A percentile compares a stretch with the other conserved stretches of the same genome.
phyloP scores from a whole-genome alignment of 345 rosid genomes.

The Murraya koenigii region DNA sequence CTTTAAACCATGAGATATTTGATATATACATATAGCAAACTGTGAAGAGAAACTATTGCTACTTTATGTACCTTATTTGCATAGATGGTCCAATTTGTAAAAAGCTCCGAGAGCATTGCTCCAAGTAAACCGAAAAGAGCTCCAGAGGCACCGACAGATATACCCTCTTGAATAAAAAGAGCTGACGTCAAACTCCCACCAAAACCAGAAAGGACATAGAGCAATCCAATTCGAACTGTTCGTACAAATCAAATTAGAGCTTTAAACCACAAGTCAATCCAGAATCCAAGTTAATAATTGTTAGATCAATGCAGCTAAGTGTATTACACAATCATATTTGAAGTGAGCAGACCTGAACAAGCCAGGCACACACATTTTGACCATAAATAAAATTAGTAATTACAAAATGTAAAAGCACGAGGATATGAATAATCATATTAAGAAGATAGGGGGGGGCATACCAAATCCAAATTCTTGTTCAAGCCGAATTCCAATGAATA shows the following conservation, averaged over 20 bases:
- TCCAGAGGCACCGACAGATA: slow-evolving; percentile 99
- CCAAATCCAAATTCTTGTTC: slow-evolving; percentile 97
- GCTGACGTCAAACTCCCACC: slow-evolving; percentile 91
- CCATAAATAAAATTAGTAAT: not conserved
- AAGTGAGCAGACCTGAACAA: not conserved
- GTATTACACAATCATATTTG: not conserved
- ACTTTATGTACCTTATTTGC: slow-evolving; percentile 64
- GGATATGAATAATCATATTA: not conserved
- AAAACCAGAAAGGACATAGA: slow-evolving; percentile 78
- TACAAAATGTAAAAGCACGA: not conserved
- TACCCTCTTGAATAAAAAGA: slow-evolving; percentile 70
- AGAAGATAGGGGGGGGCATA: slow-evolving; percentile 22
- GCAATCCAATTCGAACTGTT: slow-evolving; percentile 79
- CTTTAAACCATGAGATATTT: slow-evolving; percentile 23
- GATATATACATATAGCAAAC: not conserved
- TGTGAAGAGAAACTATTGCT: not conserved
- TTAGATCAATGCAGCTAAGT: not conserved
- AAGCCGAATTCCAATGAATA: slow-evolving; percentile 88
- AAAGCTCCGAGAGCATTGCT: slow-evolving; percentile 92
- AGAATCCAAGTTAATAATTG: not conserved
- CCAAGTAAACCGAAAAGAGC: slow-evolving; percentile 96
- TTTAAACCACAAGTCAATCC: not conserved
- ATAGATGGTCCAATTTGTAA: slow-evolving; percentile 92
- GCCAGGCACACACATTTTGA: not conserved
- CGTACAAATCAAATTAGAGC: slow-evolving; percentile 10